These are phyloP conservation scores for Marasmius fiardii DNA, from an alignment of 1,284 basidiomycete genomes.

Conservation along the genomic window DNA sequence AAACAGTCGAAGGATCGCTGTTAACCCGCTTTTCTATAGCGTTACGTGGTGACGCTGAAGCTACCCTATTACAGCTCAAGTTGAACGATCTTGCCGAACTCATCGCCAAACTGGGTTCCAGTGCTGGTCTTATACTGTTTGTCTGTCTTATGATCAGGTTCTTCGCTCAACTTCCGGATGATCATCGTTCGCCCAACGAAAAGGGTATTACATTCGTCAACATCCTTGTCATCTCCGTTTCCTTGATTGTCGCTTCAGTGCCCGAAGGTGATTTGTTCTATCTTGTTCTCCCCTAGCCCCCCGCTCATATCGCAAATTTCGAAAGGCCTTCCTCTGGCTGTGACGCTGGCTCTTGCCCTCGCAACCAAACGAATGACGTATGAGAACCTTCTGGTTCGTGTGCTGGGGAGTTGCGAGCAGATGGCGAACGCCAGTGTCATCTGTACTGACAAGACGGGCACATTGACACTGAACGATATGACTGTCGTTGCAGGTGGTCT, in stretches of 20 bases:
- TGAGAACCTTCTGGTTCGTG: conserved; percentile 92
- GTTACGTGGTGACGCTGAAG: conserved; percentile 77
- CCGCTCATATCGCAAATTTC: neutral
- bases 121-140: conserved; percentile 85
- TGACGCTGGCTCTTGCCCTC: conserved; percentile 94
- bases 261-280: conserved; percentile 76
- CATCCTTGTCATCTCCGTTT: conserved; percentile 94
- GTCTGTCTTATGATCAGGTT: conserved; percentile 88
- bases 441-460: conserved; percentile 95
- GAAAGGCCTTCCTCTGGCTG: conserved; percentile 88
- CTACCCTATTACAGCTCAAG: conserved; percentile 93
- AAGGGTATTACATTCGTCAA: conserved; percentile 93
- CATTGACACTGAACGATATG: conserved; percentile 94
- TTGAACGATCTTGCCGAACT: conserved; percentile 90
- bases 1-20: neutral
- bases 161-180: conserved; percentile 79
- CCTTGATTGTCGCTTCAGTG: conserved; percentile 94
- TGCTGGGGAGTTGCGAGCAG: conserved; percentile 95
- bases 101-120: conserved; percentile 88
- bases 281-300: neutral
- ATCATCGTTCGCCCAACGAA: conserved; percentile 60
- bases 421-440: conserved; percentile 98
- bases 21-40: conserved; percentile 38
- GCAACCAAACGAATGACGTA: conserved; percentile 97
- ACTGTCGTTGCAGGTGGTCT: conserved; percentile 93